A percentile compares a stretch with the other conserved stretches of the same genome.
phyloP scores from a whole-genome alignment of 1,284 basidiomycete genomes.

The Ganoderma multipileum region DNA sequence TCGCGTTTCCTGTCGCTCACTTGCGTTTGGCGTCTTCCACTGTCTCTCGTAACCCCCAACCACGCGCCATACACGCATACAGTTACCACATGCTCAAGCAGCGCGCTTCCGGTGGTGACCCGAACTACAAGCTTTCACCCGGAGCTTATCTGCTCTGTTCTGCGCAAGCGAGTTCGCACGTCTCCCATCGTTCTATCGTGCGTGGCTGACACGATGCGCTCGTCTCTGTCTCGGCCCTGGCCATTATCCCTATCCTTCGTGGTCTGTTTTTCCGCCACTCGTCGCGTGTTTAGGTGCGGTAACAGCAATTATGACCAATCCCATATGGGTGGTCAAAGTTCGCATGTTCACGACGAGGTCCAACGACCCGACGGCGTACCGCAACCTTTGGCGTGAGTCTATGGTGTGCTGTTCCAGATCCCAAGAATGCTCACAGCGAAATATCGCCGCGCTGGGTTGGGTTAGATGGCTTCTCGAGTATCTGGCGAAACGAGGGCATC shows the following conservation, averaged over 20 bases:
- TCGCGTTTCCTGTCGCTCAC: no score
- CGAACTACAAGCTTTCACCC: slow-evolving; percentile 70
- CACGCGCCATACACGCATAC: neutral
- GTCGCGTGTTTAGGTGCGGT: slow-evolving; percentile 70
- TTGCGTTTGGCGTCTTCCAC: no score
- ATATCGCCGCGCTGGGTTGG: neutral
- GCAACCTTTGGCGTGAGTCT: slow-evolving; percentile 74
- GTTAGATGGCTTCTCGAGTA: slow-evolving; percentile 79
- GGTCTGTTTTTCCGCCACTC: slow-evolving; percentile 1
- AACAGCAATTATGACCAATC: slow-evolving; percentile 96
- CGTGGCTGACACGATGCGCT: slow-evolving; percentile 24
- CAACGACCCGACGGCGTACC: slow-evolving; percentile 74
- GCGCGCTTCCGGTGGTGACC: slow-evolving; percentile 65
- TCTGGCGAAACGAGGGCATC: slow-evolving; percentile 79
- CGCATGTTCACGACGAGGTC: slow-evolving; percentile 91
- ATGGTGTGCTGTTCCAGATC: slow-evolving; percentile 38
- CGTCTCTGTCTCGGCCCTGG: no score
- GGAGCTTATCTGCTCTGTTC: slow-evolving; percentile 89
- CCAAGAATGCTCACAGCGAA: neutral
- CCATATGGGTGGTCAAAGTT: slow-evolving; percentile 98
- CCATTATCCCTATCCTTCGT: no score
- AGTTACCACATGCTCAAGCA: slow-evolving; percentile 97
- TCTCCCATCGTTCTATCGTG: slow-evolving; percentile 18
- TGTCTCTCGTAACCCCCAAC: slow-evolving; percentile 9
- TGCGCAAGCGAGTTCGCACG: slow-evolving; percentile 90